Percentiles rank a stretch among this genome's conserved stretches.
These are phyloP conservation scores for Penicillium argentinense DNA, from an alignment of 495 filamentous ascomycete species.

Conservation along the genomic window DNA sequence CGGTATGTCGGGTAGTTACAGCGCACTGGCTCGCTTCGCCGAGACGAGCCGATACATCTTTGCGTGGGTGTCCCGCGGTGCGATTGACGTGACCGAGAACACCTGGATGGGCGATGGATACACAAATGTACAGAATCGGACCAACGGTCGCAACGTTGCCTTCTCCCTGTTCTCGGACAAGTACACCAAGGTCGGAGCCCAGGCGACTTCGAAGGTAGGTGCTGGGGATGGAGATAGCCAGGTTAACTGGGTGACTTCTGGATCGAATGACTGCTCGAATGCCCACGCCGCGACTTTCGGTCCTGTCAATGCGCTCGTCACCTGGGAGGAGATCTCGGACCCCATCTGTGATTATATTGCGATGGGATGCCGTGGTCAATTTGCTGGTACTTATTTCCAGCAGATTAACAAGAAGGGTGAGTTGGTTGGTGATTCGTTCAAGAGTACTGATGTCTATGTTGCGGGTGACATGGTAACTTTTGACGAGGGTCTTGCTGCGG, in stretches of 20 bases:
- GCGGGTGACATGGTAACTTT: conserved; percentile 55
- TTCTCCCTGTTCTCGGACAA: conserved; percentile 48
- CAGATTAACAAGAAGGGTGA: conserved; percentile 41
- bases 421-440: conserved; percentile 42
- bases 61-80: conserved; percentile 53
- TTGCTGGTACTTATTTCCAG: conserved; percentile 52
- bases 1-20: conserved; percentile 56
- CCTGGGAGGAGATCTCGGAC: conserved; percentile 52
- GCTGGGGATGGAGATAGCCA: conserved; percentile 50
- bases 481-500: conserved; percentile 24
- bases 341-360: conserved; percentile 50
- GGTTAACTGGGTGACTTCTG: conserved; percentile 49
- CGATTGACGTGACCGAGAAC: conserved; percentile 47
- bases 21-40: conserved; percentile 45
- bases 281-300: conserved; percentile 52
- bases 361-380: conserved; percentile 50
- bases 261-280: conserved; percentile 52
- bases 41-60: conserved; percentile 49
- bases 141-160: conserved; percentile 52
- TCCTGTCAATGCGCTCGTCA: conserved; percentile 44
- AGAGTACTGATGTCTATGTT: conserved; percentile 43
- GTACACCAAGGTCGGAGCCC: conserved; percentile 43
- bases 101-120: conserved; percentile 53
- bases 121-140: conserved; percentile 46
- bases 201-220: conserved; percentile 49